Percentiles rank a stretch among this genome's conserved stretches.
Evolutionary conservation across 108 stramenopile genomes (phyloP).

Genomic region (Aurantiochytrium sp.): DNA sequence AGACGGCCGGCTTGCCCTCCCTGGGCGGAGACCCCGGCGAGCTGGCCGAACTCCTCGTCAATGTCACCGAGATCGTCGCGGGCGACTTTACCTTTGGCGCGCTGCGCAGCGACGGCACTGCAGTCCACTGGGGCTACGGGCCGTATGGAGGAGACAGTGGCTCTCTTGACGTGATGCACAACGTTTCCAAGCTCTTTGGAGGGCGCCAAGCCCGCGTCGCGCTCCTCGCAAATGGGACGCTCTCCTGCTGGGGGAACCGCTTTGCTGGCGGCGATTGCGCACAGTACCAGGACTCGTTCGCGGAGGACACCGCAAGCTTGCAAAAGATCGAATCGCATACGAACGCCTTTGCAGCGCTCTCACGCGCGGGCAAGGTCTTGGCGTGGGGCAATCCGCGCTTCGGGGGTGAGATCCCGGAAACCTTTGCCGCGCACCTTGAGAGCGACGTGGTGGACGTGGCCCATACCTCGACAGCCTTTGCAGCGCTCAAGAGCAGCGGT

Average conservation of each 20-base stretch:
- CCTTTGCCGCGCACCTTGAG: not conserved
- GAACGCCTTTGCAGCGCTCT: not conserved
- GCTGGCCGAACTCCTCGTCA: not conserved
- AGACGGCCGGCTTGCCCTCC: not conserved
- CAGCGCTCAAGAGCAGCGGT: not conserved
- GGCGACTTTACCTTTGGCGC: not conserved
- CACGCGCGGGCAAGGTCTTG: not conserved
- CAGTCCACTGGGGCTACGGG: not conserved
- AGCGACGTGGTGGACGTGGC: not conserved
- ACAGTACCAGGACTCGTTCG: not conserved
- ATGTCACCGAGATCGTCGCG: not conserved
- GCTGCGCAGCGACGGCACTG: not conserved
- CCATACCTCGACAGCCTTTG: not conserved
- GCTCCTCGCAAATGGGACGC: not conserved
- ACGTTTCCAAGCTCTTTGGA: not conserved
- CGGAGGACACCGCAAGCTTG: not conserved
- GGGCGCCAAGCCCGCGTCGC: not conserved
- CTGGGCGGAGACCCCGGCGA: not conserved
- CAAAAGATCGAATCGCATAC: not conserved
- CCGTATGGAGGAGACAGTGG: not conserved
- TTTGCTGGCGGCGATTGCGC: not conserved
- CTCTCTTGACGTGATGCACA: not conserved
- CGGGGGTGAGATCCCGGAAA: not conserved
- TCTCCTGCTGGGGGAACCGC: not conserved
- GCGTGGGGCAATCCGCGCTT: not conserved